Base-by-base conservation (phyloP, 2,329 filamentous ascomycete species). In the Claviceps arundinis region DNA sequence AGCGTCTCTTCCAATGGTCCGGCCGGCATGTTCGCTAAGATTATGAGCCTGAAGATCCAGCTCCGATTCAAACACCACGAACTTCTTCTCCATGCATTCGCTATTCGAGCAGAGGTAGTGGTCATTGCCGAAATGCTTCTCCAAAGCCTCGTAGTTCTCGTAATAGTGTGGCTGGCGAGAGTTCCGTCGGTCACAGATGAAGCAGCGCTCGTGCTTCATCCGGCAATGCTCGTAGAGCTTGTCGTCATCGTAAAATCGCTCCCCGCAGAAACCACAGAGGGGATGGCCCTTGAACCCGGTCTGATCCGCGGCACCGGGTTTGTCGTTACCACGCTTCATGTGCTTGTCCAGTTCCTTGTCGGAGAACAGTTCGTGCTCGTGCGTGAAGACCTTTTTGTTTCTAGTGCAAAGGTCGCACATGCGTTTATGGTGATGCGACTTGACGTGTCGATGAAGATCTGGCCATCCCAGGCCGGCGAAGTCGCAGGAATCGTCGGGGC, bases 321-420 rank as follows among this genome's bases (percentile, higher is more conserved):
- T 85, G 65, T 97, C 88, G 62, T 98, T 93, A 53, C 93, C 93
- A 56, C 85, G 82, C 56, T 81, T 86, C 77, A 97, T 94, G 66
- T 98, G 93, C 61, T 81, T 86, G 59, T 87, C 82, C 48, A 97
- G 74, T 59, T 91, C 88, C 56, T 83, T 79, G 56, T 82, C 78
- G 1, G 87, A 85, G 66, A 96, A 97, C 1, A 98, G 76, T 56
- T 94, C 88, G 65, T 98, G 93, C 68, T 98, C 93, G 69, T 98
- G 93, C 1, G 93, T 96, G 61, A 98, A 98, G 37, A 96, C 89
- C 64, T 95, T 96, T 70, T 98, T 98, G 73, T 96, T 90, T 55
- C 89, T 76, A 6, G 90, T 78, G 68, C 90, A 96, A 11, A 95
- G 75, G 66, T 95, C 89, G 68, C 87, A 94, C 84, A 94, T 90